phyloP scores from a whole-genome alignment of 2,329 filamentous ascomycete species.

The Paecilomyces formosus region DNA sequence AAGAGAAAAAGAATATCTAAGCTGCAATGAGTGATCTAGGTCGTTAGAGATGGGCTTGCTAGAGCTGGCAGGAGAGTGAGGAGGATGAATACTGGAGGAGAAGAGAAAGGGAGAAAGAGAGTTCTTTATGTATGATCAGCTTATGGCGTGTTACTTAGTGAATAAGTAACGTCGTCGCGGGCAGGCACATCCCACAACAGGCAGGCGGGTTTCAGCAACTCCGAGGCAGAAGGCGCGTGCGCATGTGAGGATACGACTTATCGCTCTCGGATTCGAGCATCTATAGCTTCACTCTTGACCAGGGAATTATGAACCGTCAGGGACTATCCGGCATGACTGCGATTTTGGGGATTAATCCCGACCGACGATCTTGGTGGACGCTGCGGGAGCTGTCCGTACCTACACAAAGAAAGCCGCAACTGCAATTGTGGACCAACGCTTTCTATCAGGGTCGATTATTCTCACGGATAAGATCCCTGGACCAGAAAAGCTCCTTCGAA shows the following conservation, averaged over 20 bases:
- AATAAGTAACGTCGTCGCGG: not conserved
- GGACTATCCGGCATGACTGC: not conserved
- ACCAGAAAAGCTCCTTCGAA: no score
- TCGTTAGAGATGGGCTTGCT: not conserved
- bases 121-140: not conserved
- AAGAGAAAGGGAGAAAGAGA: not conserved
- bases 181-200: not conserved
- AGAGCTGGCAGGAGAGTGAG: not conserved
- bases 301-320: not conserved
- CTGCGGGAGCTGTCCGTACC: not conserved
- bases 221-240: not conserved
- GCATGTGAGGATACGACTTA: not conserved
- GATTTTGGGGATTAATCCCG: not conserved
- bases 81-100: not conserved
- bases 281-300: not conserved
- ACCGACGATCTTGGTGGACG: not conserved
- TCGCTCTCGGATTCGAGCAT: not conserved
- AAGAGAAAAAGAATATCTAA: not conserved
- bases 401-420: not conserved
- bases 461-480: not conserved
- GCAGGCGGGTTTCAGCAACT: not conserved
- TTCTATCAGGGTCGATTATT: not conserved
- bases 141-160: not conserved
- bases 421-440: not conserved
- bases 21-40: not conserved